Conservation (phyloP, 805 yeast species). For the Candida bentonensis region DNA sequence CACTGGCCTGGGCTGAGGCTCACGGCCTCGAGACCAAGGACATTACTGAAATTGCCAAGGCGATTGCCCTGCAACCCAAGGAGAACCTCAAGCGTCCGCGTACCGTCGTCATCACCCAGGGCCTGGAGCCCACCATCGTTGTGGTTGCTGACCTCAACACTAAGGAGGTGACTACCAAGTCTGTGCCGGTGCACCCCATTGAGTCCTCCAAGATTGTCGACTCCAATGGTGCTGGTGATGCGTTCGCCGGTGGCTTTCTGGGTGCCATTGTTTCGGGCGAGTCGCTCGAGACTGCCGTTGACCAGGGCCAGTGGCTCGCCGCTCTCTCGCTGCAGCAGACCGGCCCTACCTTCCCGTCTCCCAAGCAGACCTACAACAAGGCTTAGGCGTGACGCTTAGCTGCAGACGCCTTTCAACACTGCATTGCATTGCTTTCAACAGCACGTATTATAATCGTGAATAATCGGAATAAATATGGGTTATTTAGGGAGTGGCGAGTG, state of each 20-base stretch:
- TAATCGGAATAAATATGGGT: neutral
- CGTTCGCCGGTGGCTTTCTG: conserved; percentile 85
- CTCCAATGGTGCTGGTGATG: conserved; percentile 7
- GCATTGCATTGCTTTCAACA: neutral
- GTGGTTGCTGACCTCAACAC: conserved; percentile 40
- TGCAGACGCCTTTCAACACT: neutral
- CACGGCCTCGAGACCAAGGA: conserved; percentile 53
- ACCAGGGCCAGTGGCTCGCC: conserved; percentile 80
- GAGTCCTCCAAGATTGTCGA: conserved; percentile 58
- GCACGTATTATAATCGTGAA: neutral
- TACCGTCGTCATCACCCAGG: conserved; percentile 90
- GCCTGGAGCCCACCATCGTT: conserved; percentile 77
- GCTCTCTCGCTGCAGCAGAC: conserved; percentile 78
- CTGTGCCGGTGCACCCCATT: conserved; percentile 60
- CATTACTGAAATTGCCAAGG: conserved; percentile 65
- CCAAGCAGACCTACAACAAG: conserved; percentile 37
- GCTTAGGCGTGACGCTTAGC: neutral
- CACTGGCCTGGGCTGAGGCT: conserved; percentile 82
- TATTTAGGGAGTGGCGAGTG: too few species aligned
- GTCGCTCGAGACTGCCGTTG: conserved; percentile 43
- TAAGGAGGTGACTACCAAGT: conserved; percentile 33
- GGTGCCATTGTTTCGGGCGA: conserved; percentile 76
- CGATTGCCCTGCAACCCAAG: conserved; percentile 68
- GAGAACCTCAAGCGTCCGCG: conserved; percentile 54
- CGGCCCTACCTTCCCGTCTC: conserved; percentile 89